phyloP scores from a whole-genome alignment of 23 red algal species.

The Pyropia haitanensis region DNA sequence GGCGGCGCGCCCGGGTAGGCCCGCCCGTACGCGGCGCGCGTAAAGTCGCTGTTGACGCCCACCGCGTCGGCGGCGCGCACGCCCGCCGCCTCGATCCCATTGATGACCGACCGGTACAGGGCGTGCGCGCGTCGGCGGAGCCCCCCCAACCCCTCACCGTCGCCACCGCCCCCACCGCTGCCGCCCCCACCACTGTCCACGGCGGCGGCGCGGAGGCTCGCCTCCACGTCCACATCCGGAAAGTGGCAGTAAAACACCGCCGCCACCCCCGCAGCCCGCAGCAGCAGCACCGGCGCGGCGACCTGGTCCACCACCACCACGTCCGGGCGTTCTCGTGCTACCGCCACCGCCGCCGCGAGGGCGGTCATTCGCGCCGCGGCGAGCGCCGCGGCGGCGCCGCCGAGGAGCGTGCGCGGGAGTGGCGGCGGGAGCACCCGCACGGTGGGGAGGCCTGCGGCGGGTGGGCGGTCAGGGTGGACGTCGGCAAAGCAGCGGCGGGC shows the following conservation, averaged over 20 bases:
- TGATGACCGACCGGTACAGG: slow-evolving; percentile 49
- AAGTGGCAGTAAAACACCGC: slow-evolving; percentile 92
- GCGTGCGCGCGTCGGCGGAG: slow-evolving; percentile 8
- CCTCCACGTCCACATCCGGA: slow-evolving; percentile 71
- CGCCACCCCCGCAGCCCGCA: slow-evolving; percentile 48
- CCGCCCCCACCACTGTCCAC: no score
- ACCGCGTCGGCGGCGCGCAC: slow-evolving; percentile 40
- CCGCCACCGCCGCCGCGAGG: neutral
- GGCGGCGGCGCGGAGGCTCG: slow-evolving; percentile 13
- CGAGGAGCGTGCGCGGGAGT: neutral
- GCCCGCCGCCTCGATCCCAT: slow-evolving; percentile 40
- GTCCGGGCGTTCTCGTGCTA: neutral
- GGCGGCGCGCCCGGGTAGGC: slow-evolving; percentile 38
- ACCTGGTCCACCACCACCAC: slow-evolving; percentile 82
- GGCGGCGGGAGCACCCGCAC: neutral
- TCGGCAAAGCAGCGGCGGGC: slow-evolving; percentile 59
- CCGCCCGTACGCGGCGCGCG: slow-evolving; percentile 24
- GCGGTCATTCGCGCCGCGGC: neutral
- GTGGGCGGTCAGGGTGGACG: slow-evolving; percentile 4
- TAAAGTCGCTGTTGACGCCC: slow-evolving; percentile 74
- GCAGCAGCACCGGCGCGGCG: slow-evolving; percentile 56
- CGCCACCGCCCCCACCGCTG: neutral
- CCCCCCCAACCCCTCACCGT: neutral
- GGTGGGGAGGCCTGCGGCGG: neutral
- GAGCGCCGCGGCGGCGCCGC: neutral